A percentile compares a stretch with the other conserved stretches of the same genome.
phyloP scores from a whole-genome alignment of 371 early-diverging fungal species.

The Mortierella sp. region DNA sequence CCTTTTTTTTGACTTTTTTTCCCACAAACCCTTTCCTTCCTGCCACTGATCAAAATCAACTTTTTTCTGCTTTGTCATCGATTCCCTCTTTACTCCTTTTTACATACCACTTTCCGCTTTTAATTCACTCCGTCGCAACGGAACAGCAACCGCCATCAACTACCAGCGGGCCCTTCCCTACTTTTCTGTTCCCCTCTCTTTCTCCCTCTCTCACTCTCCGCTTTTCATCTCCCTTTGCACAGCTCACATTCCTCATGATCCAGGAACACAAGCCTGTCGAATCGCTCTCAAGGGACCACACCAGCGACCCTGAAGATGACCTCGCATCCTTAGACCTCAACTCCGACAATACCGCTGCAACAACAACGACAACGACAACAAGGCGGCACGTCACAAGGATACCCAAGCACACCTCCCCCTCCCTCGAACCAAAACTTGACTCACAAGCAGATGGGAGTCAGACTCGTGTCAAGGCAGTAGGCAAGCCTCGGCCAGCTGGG shows the following conservation, averaged over 20 bases:
- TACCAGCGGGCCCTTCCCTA: not conserved
- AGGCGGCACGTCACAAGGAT: not conserved
- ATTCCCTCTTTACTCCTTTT: not conserved
- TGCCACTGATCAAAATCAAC: not conserved
- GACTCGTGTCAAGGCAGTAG: not conserved
- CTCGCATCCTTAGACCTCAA: not conserved
- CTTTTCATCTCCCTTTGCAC: not conserved
- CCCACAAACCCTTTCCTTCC: not conserved
- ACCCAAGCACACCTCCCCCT: not conserved
- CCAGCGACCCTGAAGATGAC: not conserved
- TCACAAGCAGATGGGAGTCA: not conserved
- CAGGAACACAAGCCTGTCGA: not conserved
- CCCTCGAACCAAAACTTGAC: not conserved
- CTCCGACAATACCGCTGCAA: not conserved
- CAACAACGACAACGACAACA: not conserved
- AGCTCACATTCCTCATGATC: not conserved
- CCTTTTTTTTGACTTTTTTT: not conserved
- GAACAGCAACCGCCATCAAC: not conserved
- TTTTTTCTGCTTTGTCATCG: too few species aligned
- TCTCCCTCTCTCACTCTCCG: not conserved
- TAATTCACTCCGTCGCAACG: not conserved
- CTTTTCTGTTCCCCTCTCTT: not conserved
- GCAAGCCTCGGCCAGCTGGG: not conserved
- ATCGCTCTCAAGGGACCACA: not conserved
- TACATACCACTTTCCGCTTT: not conserved